phyloP scores from a whole-genome alignment of 768 basidiomycete genomes.

The Piloderma croceum region DNA sequence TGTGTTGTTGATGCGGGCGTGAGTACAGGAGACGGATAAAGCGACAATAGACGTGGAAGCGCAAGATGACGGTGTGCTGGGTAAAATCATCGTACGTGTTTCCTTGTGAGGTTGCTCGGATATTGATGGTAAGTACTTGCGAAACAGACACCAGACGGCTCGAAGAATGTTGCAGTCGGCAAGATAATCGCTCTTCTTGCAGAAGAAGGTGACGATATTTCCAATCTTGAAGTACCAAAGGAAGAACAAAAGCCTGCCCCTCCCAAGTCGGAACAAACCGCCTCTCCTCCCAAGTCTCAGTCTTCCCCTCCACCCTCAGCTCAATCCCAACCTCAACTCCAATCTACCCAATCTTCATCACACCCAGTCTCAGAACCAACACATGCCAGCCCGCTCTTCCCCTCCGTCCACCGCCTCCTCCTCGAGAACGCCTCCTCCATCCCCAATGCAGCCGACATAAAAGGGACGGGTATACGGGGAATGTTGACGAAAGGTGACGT shows the following conservation, averaged over 20 bases:
- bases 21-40: constrained; percentile 80
- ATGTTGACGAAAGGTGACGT: constrained; percentile 98
- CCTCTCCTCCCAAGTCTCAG: constrained; percentile 23
- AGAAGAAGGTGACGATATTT: constrained; percentile 94
- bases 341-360: constrained; percentile 16
- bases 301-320: constrained; percentile 21
- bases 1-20: too few relatives aligned
- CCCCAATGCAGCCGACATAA: constrained; percentile 58
- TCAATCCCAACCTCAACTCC: constrained; percentile 15
- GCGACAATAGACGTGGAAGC: constrained; percentile 98
- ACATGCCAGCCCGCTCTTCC: constrained; percentile 75
- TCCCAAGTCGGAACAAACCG: constrained; percentile 31
- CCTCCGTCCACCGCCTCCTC: constrained; percentile 82
- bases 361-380: constrained; percentile 26
- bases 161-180: constrained; percentile 83
- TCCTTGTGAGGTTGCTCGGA: too few relatives aligned
- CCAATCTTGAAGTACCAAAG: constrained; percentile 65
- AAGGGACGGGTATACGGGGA: constrained; percentile 84
- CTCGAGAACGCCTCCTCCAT: constrained; percentile 55
- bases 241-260: constrained; percentile 24
- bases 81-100: constrained; percentile 78
- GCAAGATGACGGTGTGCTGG: constrained; percentile 92
- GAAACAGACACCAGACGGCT: constrained; percentile 62
- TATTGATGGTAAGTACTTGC: neutral
- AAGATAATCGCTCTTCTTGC: constrained; percentile 87